Base-by-base conservation (phyloP, 2,329 filamentous ascomycete genomes). In the Gyromitra esculenta region DNA sequence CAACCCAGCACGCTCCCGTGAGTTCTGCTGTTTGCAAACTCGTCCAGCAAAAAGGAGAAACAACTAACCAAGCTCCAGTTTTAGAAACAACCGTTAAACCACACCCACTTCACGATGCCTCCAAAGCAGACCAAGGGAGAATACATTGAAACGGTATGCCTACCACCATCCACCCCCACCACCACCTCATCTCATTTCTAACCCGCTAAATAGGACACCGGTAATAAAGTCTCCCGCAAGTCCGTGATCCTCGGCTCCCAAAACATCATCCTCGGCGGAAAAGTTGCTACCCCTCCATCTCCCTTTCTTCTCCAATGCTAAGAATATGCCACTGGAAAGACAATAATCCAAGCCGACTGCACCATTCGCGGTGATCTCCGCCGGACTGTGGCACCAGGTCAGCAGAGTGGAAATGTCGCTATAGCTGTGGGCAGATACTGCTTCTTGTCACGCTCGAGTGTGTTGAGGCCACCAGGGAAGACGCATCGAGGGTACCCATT, bases 221-320 rank as follows among this genome's bases (percentile, higher is more conserved):
- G 96, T 80, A 99, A 99, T 88, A 98, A 98, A 86, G 96, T 99
- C 81, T 95, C 94, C 50, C 93, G 96, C 80, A 93, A 93, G 80
- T 92, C 93, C 78, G 91, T 91, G 82, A 93, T 99, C 81, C 92
- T 97, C 82, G 96, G 96, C 81, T 97, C 95, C 25, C 94, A 97
- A 81, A 97, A 98, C 85, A 98, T 99, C 85, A 97, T 97, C 84
- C 91, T 99, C 1, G 96, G 94, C 80, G 96, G 96, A 79, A 97
- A 80, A 70, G 79, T 80, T n/a, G n/a, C 41, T 45, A 8, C 56
- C 18, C 66, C 41, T 70, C 11, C 54, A 41, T 39, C 45, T 11
- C n/a, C 62, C 25, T 9, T 73, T 37, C 25, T 45, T 25, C 57
- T 25, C 15, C 37, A 37, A 39, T 43, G 18, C 54, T 73, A 25